Evolutionary conservation across 2,329 filamentous ascomycete genomes (phyloP).

Genomic region (Arachnopeziza araneosa): DNA sequence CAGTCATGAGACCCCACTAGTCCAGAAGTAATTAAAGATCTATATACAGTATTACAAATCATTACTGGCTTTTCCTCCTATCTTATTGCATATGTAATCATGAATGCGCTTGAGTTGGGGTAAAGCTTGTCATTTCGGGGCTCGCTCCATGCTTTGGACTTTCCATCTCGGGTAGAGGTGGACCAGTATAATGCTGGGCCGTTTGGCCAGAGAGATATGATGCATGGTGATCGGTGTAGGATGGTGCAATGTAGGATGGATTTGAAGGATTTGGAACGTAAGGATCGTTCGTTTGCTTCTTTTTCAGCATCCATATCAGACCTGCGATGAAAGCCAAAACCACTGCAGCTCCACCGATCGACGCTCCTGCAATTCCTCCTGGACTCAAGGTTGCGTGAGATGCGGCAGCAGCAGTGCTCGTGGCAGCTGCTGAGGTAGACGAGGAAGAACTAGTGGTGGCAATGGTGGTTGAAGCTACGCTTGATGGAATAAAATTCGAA

Average conservation of each 20-base stretch:
- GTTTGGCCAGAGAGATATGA: background rate
- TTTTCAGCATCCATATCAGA: background rate
- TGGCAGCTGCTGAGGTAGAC: background rate
- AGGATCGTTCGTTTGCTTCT: background rate
- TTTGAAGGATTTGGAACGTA: slow-evolving; percentile 2
- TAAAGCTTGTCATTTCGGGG: background rate
- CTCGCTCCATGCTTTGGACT: background rate
- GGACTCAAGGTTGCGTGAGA: background rate
- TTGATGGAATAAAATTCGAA: background rate
- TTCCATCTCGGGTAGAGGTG: background rate
- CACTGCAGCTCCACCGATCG: slow-evolving; percentile 6
- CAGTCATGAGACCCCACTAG: background rate
- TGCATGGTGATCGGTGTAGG: background rate
- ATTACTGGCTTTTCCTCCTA: background rate
- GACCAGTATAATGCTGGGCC: background rate
- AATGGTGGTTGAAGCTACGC: background rate
- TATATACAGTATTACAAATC: background rate
- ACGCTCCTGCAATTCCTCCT: slow-evolving; percentile 6
- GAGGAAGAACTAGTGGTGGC: background rate
- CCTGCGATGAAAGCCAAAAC: background rate
- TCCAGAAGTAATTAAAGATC: background rate
- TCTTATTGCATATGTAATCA: background rate
- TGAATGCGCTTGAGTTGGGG: background rate
- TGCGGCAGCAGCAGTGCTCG: background rate
- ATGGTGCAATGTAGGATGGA: background rate